Evolutionary conservation across 1,284 basidiomycete genomes (phyloP).

Genomic region (Sutorius eximius): DNA sequence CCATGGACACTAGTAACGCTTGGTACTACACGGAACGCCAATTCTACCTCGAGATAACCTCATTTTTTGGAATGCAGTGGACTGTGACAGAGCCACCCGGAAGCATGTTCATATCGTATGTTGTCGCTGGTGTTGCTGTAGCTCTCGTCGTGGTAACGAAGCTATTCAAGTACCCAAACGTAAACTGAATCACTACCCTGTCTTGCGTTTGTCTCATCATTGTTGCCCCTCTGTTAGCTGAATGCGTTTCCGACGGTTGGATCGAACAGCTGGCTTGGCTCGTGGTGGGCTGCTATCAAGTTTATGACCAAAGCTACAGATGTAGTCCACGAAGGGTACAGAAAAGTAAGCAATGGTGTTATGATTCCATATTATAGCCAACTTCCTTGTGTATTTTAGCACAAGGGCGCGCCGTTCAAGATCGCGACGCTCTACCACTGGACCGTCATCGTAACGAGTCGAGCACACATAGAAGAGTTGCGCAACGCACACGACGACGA

Average conservation of each 20-base stretch:
- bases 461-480: slow-evolving; percentile 42
- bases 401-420: slow-evolving; percentile 41
- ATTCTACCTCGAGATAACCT: background rate
- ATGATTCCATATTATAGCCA: background rate
- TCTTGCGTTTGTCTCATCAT: background rate
- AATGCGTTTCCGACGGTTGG: slow-evolving; percentile 21
- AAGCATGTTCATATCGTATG: background rate
- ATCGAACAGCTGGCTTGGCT: slow-evolving; percentile 12
- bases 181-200: background rate
- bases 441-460: slow-evolving; percentile 40
- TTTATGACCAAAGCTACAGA: slow-evolving; percentile 3
- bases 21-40: no score
- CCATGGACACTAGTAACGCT: no score
- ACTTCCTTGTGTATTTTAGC: slow-evolving; percentile 21
- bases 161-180: background rate
- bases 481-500: slow-evolving; percentile 39
- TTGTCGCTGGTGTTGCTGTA: background rate
- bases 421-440: slow-evolving; percentile 39
- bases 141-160: background rate
- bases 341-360: slow-evolving; percentile 5
- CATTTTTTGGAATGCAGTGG: background rate
- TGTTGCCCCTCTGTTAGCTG: no score
- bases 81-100: background rate
- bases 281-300: slow-evolving; percentile 13
- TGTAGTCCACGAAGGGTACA: slow-evolving; percentile 20